These are phyloP conservation scores for Chloropicon primus DNA, from an alignment of 139 green algal species.

Conservation along the genomic window DNA sequence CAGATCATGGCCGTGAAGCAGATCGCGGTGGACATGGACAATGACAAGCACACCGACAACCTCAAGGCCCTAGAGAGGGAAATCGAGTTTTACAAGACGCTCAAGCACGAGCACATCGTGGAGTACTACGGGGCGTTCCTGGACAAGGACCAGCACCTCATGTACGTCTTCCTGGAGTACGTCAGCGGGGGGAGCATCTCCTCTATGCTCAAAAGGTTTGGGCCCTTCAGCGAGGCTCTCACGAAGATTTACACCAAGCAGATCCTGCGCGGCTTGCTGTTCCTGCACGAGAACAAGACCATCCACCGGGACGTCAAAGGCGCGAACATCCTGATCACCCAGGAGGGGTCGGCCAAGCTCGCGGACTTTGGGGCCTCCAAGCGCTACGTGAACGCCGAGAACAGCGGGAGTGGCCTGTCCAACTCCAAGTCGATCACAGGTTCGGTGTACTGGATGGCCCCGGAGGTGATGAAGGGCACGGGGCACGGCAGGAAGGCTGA, in stretches of 20 bases:
- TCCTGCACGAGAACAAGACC: conserved; percentile 75
- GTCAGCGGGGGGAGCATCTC: conserved; percentile 86
- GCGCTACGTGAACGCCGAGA: conserved; percentile 74
- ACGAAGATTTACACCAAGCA: conserved; percentile 24
- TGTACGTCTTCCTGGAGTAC: conserved; percentile 95
- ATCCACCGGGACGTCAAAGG: conserved; percentile 95
- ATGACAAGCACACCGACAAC: conserved; percentile 41
- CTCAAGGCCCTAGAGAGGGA: conserved; percentile 66
- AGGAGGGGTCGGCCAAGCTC: conserved; percentile 76
- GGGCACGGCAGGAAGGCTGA: conserved; percentile 57
- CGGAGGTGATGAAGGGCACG: conserved; percentile 81
- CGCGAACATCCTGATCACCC: conserved; percentile 91
- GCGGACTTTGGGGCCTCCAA: conserved; percentile 90
- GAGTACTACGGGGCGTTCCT: conserved; percentile 73
- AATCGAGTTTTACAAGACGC: conserved; percentile 56
- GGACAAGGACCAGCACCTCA: conserved; percentile 44
- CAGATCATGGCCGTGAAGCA: conserved; percentile 93
- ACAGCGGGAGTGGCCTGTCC: conserved; percentile 33
- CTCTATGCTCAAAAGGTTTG: conserved; percentile 69
- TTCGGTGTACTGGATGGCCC: conserved; percentile 97
- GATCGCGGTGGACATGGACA: conserved; percentile 51
- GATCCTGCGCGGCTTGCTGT: conserved; percentile 55
- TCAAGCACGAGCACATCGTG: conserved; percentile 87
- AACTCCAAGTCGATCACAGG: conserved; percentile 72
- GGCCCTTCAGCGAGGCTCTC: conserved; percentile 29